Evolutionary conservation across 768 basidiomycete genomes (phyloP), one percentile per base, ranked within the genome.

Genomic region (Rhizopogon roseolus): DNA sequence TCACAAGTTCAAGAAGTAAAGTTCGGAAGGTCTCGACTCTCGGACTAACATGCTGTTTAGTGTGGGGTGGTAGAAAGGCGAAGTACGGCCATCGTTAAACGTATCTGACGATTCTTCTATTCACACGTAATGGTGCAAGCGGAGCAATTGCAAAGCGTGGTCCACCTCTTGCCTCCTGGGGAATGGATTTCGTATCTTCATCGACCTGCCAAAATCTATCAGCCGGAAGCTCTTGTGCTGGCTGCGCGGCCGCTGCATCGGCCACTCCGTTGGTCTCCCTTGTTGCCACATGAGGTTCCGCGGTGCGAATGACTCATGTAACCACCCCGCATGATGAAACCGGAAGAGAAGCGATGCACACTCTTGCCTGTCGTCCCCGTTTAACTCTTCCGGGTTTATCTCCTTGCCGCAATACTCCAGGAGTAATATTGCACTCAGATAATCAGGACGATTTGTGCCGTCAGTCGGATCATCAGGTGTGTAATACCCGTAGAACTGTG

Each of bases 401-500:
- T 69, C 71, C 8, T 36, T 27, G 6, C 80, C 79, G 43, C 80
- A 81, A 45, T 77, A 69, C 55, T 81, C 80, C 46, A 81, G 57
- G 6, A 81, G 67, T 39, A 80, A 62, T 41, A 81, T 73, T 0
- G 77, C 74, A 45, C 73, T 75, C 5, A 70, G 56, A 55, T 62
- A 60, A n/a, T 46, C 14, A 9, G 9, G 6, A 62, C 22, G 1
- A 61, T 58, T 3, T 6, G 8, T 27, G 16, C 45, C 19, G 43
- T 50, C 40, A 51, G 65, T 8, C 67, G 67, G n/a, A 1, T 38
- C 44, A 14, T 65, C 58, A 1, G 71, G 72, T 0, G 59, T 61
- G 58, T 85, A 86, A 64, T 80, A 82, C 1, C 86, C 84, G 58
- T 82, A 87, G 64, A 78, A 86, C 62, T 84, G 82, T 0, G 85